These are phyloP conservation scores for Linum tenue DNA, from an alignment of 345 rosid species.

Conservation along the genomic window DNA sequence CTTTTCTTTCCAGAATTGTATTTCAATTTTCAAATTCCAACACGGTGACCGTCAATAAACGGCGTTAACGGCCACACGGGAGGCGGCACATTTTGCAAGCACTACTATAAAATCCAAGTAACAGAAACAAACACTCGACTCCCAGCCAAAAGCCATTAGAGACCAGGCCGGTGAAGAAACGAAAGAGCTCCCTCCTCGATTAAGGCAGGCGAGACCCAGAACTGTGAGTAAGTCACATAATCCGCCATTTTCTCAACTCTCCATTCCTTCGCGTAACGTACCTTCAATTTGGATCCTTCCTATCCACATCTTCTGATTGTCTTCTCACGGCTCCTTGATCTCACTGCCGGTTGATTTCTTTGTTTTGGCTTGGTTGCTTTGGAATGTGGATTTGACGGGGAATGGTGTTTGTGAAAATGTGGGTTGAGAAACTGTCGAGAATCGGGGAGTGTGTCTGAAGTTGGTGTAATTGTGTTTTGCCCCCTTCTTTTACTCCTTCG, in stretches of 20 bases:
- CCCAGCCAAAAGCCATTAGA: not conserved
- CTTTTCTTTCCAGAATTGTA: not conserved
- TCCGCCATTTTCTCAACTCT: constrained; percentile 1
- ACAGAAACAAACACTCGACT: constrained; percentile 27
- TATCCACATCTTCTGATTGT: not conserved
- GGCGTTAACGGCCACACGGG: constrained; percentile 49
- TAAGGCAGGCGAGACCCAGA: constrained; percentile 30
- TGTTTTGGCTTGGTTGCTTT: constrained; percentile 10
- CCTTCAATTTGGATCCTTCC: not conserved
- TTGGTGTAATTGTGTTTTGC: too few species aligned
- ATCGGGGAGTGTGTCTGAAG: not conserved
- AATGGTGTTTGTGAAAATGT: not conserved
- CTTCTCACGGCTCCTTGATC: not conserved
- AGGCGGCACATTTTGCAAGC: constrained; percentile 11
- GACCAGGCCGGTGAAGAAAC: constrained; percentile 12
- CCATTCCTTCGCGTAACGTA: constrained; percentile 20
- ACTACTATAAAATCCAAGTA: constrained; percentile 10
- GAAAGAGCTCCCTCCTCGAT: constrained; percentile 11
- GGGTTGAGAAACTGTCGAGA: not conserved
- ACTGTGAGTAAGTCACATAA: constrained; percentile 33
- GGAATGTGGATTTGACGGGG: constrained; percentile 7
- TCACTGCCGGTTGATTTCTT: not conserved
- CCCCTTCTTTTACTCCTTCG: too few species aligned
- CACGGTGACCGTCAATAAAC: constrained; percentile 35
- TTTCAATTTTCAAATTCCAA: constrained; percentile 13